These are phyloP conservation scores for Clitoria ternatea DNA, from an alignment of 306 rosid species.

Conservation along the genomic window DNA sequence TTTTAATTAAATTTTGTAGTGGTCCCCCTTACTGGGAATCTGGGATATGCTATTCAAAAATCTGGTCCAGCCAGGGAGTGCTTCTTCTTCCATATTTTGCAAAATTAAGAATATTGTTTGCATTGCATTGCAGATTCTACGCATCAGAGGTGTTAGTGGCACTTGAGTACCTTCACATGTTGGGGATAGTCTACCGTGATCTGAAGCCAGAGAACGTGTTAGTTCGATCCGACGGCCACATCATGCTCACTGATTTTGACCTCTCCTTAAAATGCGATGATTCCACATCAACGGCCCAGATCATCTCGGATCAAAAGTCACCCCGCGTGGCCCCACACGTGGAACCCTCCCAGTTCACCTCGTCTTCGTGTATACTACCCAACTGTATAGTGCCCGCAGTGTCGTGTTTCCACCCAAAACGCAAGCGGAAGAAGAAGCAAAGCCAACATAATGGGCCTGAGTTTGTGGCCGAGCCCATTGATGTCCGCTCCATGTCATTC, in stretches of 20 bases:
- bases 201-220: constrained; percentile 77
- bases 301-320: constrained; percentile 36
- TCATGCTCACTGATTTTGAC: constrained; percentile 72
- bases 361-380: constrained; percentile 52
- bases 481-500: constrained; percentile 53
- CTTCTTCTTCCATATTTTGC: no score
- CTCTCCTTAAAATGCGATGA: constrained; percentile 51
- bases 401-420: constrained; percentile 51
- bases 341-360: constrained; percentile 34
- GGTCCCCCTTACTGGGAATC: constrained; percentile 24
- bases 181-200: constrained; percentile 87
- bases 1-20: constrained; percentile 7
- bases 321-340: constrained; percentile 27
- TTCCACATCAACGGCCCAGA: constrained; percentile 45
- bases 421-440: constrained; percentile 57
- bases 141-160: constrained; percentile 80
- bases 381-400: constrained; percentile 56
- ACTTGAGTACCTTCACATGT: constrained; percentile 87
- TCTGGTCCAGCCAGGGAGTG: no score
- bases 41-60: constrained; percentile 15
- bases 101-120: no score
- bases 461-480: constrained; percentile 54
- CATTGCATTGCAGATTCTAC: constrained; percentile 53
- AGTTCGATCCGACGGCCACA: constrained; percentile 77
- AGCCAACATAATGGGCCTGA: constrained; percentile 39